These are phyloP conservation scores for Hirsutella thompsonii DNA, from an alignment of 2,329 filamentous ascomycete species.

Conservation along the genomic window DNA sequence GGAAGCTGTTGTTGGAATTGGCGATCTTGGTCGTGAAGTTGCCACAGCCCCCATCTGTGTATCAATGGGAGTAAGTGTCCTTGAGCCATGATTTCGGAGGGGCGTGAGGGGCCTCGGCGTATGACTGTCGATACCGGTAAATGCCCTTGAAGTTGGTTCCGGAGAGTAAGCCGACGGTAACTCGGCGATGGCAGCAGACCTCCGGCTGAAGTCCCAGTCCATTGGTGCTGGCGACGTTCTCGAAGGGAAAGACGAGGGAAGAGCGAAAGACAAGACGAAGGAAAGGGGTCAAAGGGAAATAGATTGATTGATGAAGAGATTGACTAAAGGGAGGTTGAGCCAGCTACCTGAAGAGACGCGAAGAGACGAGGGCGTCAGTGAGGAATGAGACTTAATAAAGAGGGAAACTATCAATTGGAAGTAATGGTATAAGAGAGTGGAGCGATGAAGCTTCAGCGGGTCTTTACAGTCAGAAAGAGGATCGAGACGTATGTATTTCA, in stretches of 20 bases:
- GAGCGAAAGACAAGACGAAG: not conserved
- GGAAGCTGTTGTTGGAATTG: slow-evolving; percentile 4
- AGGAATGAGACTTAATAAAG: no score
- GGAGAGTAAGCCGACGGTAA: not conserved
- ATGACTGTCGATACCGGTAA: not conserved
- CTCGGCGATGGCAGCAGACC: not conserved
- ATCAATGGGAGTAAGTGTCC: not conserved
- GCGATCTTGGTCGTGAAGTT: not conserved
- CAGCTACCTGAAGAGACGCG: no score
- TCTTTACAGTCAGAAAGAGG: no score
- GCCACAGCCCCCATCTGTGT: not conserved
- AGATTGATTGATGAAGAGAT: not conserved
- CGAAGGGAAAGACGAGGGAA: not conserved
- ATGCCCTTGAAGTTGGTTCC: not conserved
- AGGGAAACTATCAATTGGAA: no score
- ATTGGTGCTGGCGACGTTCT: not conserved
- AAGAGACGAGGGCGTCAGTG: no score
- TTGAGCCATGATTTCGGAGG: no score
- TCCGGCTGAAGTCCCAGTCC: not conserved
- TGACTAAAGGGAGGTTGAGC: not conserved
- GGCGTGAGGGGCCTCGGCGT: not conserved
- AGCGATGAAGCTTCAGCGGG: no score
- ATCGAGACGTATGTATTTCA: no score
- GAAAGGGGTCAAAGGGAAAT: not conserved
- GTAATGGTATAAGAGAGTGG: no score